Evolutionary conservation across 2,329 filamentous ascomycete species (phyloP), one percentile per base, ranked within the genome.

Genomic region (Pyrenophora graminea): DNA sequence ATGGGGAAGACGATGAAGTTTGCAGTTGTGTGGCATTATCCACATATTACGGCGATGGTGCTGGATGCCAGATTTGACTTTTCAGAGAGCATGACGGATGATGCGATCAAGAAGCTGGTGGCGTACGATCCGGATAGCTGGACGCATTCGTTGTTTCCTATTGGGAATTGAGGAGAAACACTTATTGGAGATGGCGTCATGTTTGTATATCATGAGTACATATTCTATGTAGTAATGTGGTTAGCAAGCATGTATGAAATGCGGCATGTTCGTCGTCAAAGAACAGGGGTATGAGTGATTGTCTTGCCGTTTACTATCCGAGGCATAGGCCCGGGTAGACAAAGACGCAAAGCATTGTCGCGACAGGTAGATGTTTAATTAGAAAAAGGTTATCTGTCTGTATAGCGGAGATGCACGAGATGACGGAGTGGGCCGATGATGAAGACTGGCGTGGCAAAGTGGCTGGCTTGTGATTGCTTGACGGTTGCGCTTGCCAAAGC

Each of bases 1-100:
- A 77, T 77, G 19, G 74, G 78, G 40, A 71, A 71, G 32, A 80
- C 77, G 55, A 81, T 89, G 67, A 90, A 85, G 73, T 80, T 85
- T 50, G 87, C 85, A 36, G 76, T 68, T 19, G 54, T 73, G 6
- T 68, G 68, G 56, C 56, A 67, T 21, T 61, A 66, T 25, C 68
- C 63, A 36, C 65, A 70, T 38, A 70, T 72, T 34, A 71, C 66
- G 12, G 68, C 60, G 15, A 40, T 52, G 19, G 65, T 77, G 39
- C 62, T 78, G 42, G 69, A 75, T 40, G 66, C 73, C 55, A 58
- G 54, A 49, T 72, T 70, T 39, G 67, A 75, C 13, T 76, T 79
- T 53, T 63, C 64, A 33, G 53, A 53, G 27, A 64, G 56, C 37
- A 65, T 78, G 58, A 66, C 61, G n/a, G 53, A 65, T 32, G 63